Evolutionary conservation across 2,329 filamentous ascomycete genomes (phyloP), one percentile per base, ranked within the genome.

Genomic region (Pseudopyricularia javanii): DNA sequence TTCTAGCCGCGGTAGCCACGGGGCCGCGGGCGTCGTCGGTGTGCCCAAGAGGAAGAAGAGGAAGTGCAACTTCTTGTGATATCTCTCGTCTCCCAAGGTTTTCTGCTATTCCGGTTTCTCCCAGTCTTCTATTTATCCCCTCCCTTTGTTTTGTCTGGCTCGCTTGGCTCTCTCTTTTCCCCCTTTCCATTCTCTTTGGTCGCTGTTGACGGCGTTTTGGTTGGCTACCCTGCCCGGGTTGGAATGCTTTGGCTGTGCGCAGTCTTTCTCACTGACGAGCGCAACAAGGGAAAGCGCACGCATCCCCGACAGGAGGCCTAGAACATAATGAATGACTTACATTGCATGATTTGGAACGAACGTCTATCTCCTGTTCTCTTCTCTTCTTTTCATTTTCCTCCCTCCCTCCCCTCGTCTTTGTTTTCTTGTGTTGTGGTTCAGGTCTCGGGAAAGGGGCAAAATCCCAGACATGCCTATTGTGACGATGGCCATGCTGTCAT

Each of bases 31-130:
- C 51, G 69, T 69, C 53, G 49, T 61, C 58, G 71, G 71, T 55
- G 64, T 66, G 59, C 66, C 74, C 72, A 88, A 83, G 76, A 85
- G 85, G 74, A 93, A 88, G 82, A 90, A 87, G 79, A 83, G 85
- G 73, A 86, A 79, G 69, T 94, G 88, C 75, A 81, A 79, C 67
- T 80, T 91, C 68, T 75, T 94, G 65, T 94, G 75, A 80, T 52
- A 54, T 30, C 28, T 26, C 52, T 55, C 48, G 50, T 55, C 34
- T 51, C 54, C 53, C 51, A 20, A 51, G 20, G 15, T 43, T 24
- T 22, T 9, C 20, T 12, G 20, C 17, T 20, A 5, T 12, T 43
- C 12, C 6, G 2, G 17, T 12, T 43, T 24, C 20, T 43, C 2
- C 15, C 12, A 12, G 12, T 5, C 24, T 45, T 11, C 12, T 7